Conservation (phyloP, 192 early-diverging fungal genomes). For the Gonapodya sp. region DNA sequence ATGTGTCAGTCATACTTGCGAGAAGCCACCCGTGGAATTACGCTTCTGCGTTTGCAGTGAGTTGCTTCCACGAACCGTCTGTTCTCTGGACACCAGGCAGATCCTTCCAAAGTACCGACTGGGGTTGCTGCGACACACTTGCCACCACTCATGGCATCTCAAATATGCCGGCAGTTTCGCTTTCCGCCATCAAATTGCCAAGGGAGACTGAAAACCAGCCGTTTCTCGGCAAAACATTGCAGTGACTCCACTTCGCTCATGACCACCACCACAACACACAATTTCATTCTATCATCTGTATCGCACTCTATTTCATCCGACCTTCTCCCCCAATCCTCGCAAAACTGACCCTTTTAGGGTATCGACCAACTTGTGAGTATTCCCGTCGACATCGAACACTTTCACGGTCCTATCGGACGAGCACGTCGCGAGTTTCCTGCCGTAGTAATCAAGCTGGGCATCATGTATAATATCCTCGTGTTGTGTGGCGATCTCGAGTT, state of each 20-base stretch:
- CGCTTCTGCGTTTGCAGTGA: too few species aligned
- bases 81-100: too few species aligned
- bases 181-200: too few species aligned
- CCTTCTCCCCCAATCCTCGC: background rate
- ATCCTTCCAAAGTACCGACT: too few species aligned
- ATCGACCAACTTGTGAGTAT: conserved; percentile 51
- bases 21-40: too few species aligned
- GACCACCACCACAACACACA: background rate
- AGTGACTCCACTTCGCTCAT: background rate
- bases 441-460: conserved; percentile 72
- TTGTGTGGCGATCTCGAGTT: conserved; percentile 9
- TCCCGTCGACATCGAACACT: conserved; percentile 83
- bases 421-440: conserved; percentile 90
- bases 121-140: too few species aligned
- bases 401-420: conserved; percentile 92
- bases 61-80: too few species aligned
- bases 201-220: too few species aligned
- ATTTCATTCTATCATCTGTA: background rate
- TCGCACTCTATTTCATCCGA: background rate
- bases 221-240: too few species aligned
- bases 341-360: conserved; percentile 62
- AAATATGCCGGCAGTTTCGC: too few species aligned
- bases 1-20: too few species aligned
- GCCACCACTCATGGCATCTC: too few species aligned
- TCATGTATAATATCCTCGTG: conserved; percentile 43